Base-by-base conservation (phyloP, 75 land plant genomes). In the Pseudotsuga menziesii region DNA sequence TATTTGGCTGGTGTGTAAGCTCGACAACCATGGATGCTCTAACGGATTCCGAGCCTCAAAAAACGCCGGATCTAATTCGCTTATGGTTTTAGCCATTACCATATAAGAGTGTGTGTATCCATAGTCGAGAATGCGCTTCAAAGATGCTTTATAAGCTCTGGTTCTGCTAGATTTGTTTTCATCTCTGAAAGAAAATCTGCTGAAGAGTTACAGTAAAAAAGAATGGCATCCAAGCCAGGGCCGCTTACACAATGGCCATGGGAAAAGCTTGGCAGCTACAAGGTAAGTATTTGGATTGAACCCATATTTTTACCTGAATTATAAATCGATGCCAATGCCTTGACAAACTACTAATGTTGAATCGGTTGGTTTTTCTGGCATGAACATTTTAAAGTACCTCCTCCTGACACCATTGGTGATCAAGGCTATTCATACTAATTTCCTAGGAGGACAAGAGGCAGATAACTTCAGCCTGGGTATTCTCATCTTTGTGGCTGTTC, bases 181-280 rank as follows among this genome's bases (percentile, higher is more conserved):
- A 48, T 9, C 54, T 9, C 54, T 48, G 54, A 11, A 9, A 48
- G 12, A 48, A 48, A 48, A 48, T 48, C 12, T 48, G 54, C 54
- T 9, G 54, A 48, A 48, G 54, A 48, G 54, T 0, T 48, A 2
- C 9, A 48, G 2, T 48, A 2, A 12, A 48, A 48, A 12, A 48
- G 12, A 48, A 90, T 90, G 92, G 92, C 92, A 75, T 79, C 85
- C 3, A 83, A 73, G 41, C 92, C 92, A 16, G 92, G 92, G 14
- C 75, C 82, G 36, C 84, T 90, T 75, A 83, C 89, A 4, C 73
- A 82, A 5, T 93, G 96, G 96, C 93, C 93, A 77, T 93, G 96
- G 96, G 79, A 79, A 71, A 80, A 78, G 22, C 96, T 93, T 15
- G 96, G 96, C 5, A 88, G 56, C 82, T 88, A 79, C 70, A 93